A percentile compares a stretch with the other conserved stretches of the same genome.
Evolutionary conservation across 495 filamentous ascomycete genomes (phyloP).

Genomic region (Podospora appendiculata): DNA sequence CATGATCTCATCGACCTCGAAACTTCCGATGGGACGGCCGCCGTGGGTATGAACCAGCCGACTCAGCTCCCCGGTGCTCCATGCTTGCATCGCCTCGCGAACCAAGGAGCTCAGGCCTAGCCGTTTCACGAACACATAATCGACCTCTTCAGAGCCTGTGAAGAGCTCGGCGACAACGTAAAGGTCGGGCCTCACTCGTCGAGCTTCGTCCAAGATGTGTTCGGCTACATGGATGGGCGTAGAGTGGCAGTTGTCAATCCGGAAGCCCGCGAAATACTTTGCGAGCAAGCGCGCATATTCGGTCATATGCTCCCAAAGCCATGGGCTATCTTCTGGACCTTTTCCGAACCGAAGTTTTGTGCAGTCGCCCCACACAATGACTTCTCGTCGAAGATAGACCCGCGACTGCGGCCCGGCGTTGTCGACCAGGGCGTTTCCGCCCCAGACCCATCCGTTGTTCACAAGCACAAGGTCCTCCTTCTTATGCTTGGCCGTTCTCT

Average conservation of each 20-base stretch:
- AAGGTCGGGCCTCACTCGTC: conserved; percentile 78
- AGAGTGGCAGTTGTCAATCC: conserved; percentile 98
- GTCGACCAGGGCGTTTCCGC: conserved; percentile 85
- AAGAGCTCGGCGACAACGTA: conserved; percentile 96
- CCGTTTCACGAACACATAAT: conserved; percentile 89
- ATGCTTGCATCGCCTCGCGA: conserved; percentile 96
- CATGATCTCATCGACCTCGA: conserved; percentile 65
- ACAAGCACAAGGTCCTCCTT: conserved; percentile 72
- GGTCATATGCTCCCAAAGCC: conserved; percentile 92
- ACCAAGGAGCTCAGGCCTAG: conserved; percentile 86
- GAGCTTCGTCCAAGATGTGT: conserved; percentile 86
- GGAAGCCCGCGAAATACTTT: conserved; percentile 90
- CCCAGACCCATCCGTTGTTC: conserved; percentile 99
- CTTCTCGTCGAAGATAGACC: conserved; percentile 85
- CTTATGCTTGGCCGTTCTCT: conserved; percentile 67
- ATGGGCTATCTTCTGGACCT: conserved; percentile 77
- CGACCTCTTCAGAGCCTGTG: conserved; percentile 89
- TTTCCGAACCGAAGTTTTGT: conserved; percentile 92
- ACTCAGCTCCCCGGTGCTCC: conserved; percentile 88
- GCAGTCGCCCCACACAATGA: conserved; percentile 98
- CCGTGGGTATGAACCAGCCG: conserved; percentile 90
- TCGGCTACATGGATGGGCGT: conserved; percentile 91
- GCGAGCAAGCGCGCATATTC: conserved; percentile 89
- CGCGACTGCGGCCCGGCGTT: conserved; percentile 84
- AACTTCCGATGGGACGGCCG: conserved; percentile 91